A percentile compares a stretch with the other conserved stretches of the same genome.
Evolutionary conservation across 345 rosid genomes (phyloP).

Genomic region (Carallia brachiata): DNA sequence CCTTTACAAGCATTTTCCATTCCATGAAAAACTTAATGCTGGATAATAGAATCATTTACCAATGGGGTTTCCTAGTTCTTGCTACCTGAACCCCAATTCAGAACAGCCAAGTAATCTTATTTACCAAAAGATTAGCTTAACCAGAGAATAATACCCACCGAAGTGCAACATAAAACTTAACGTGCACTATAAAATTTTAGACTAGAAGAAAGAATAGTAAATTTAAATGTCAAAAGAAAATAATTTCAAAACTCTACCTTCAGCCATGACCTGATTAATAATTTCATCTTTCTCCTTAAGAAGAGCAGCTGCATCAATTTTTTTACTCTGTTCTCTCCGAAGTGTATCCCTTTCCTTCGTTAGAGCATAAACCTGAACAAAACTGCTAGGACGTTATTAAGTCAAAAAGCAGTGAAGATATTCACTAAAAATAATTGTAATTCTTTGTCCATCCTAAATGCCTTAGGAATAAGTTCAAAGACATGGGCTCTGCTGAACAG

Average conservation of each 20-base stretch:
- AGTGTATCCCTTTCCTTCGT: conserved; percentile 98
- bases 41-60: background rate
- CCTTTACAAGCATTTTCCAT: background rate
- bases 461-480: background rate
- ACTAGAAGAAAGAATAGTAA: background rate
- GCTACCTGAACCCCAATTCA: background rate
- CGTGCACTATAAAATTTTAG: background rate
- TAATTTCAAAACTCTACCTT: conserved; percentile 58
- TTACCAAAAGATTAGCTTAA: background rate
- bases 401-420: background rate
- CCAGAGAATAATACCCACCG: no score
- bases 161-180: background rate
- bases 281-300: conserved; percentile 99
- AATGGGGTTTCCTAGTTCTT: background rate
- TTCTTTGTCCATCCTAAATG: background rate
- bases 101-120: background rate
- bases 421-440: background rate
- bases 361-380: conserved; percentile 81
- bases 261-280: conserved; percentile 98
- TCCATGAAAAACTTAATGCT: background rate
- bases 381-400: conserved; percentile 12
- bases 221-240: background rate
- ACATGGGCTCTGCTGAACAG: no score
- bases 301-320: conserved; percentile 97
- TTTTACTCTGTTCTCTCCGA: conserved; percentile 89